Conservation (phyloP, 331 rosid genomes). For the Quercus tomentella region DNA sequence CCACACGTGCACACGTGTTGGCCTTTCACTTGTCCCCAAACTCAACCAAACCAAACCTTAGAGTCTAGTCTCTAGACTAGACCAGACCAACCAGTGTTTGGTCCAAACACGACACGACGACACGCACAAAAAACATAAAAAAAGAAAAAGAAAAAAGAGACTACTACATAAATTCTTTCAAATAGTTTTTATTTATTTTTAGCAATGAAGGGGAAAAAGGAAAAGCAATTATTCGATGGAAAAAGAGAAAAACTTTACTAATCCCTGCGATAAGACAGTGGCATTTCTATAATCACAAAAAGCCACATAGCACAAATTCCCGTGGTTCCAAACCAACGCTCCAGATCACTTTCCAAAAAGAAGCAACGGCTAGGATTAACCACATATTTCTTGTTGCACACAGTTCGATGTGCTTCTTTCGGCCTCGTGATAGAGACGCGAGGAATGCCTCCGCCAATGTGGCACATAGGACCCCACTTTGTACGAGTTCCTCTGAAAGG, state of each 20-base stretch:
- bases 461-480: conserved; percentile 42
- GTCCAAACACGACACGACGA: background rate
- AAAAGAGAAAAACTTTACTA: conserved; percentile 29
- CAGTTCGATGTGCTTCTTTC: conserved; percentile 67
- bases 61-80: too few species aligned
- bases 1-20: background rate
- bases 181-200: background rate
- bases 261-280: conserved; percentile 12
- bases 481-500: conserved; percentile 47
- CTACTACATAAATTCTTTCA: background rate
- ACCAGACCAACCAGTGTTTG: background rate
- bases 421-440: conserved; percentile 31
- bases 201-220: background rate
- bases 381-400: conserved; percentile 27
- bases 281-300: background rate
- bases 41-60: background rate
- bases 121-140: too few species aligned
- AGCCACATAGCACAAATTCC: conserved; percentile 36
- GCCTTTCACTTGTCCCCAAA: background rate
- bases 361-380: conserved; percentile 17
- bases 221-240: conserved; percentile 30
- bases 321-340: conserved; percentile 24
- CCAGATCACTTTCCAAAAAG: background rate
- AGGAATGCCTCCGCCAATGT: conserved; percentile 11
- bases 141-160: background rate